Conservation (phyloP, 1,284 basidiomycete genomes). For the Cutaneotrichosporon cutaneum region DNA sequence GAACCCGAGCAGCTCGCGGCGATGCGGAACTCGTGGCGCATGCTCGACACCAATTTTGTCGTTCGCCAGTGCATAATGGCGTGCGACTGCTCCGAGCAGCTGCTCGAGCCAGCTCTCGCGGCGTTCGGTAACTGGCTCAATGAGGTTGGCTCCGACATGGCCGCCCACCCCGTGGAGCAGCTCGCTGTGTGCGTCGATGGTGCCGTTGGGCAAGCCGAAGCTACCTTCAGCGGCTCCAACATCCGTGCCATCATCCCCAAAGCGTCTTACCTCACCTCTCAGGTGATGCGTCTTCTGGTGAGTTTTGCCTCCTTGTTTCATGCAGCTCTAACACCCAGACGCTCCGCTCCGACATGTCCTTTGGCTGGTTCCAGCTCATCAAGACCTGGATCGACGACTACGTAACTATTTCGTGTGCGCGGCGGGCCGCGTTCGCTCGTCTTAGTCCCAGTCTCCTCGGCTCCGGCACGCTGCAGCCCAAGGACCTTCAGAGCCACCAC, state of each 20-base stretch:
- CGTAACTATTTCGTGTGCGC: slow-evolving; percentile 34
- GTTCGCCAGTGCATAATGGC: slow-evolving; percentile 39
- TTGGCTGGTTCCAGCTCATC: slow-evolving; percentile 47
- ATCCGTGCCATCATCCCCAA: slow-evolving; percentile 26
- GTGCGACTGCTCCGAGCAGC: slow-evolving; percentile 29
- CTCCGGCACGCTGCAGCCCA: background rate
- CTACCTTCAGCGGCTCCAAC: background rate
- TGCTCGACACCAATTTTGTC: slow-evolving; percentile 31
- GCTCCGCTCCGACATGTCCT: slow-evolving; percentile 38
- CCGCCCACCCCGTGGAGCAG: slow-evolving; percentile 18
- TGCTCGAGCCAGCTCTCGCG: slow-evolving; percentile 28
- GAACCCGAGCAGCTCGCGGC: slow-evolving; percentile 28
- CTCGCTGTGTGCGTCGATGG: slow-evolving; percentile 20
- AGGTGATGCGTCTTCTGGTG: slow-evolving; percentile 41
- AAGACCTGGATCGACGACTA: slow-evolving; percentile 51
- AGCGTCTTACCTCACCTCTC: slow-evolving; percentile 40
- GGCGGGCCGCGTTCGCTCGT: slow-evolving; percentile 33
- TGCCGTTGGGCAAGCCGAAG: slow-evolving; percentile 14
- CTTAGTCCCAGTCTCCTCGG: background rate
- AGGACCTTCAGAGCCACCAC: slow-evolving; percentile 3
- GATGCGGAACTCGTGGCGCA: slow-evolving; percentile 41
- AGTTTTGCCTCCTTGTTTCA: slow-evolving; percentile 12
- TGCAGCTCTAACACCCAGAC: slow-evolving; percentile 26
- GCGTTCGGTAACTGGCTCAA: slow-evolving; percentile 37
- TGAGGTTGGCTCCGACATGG: slow-evolving; percentile 19